Conservation (phyloP, 1,139 yeast genomes). For the Taphrina pruni region DNA sequence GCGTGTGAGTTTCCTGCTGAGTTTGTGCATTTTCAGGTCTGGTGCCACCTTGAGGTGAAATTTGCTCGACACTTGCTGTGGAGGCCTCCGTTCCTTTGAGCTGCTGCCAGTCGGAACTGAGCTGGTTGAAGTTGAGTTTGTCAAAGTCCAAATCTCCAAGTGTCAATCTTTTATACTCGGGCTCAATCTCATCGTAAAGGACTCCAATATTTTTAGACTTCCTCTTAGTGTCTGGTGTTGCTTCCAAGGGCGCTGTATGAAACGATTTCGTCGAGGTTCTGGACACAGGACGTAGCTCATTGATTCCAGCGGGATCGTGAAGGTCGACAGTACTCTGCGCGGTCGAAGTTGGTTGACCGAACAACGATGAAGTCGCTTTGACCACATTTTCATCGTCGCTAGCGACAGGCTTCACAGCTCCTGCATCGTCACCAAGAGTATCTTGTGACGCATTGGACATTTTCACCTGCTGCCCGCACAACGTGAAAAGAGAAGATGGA, state of each 20-base stretch:
- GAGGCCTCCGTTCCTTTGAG: slow-evolving; percentile 2
- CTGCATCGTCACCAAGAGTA: not conserved
- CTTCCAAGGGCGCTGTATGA: not conserved
- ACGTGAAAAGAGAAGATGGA: too few species aligned
- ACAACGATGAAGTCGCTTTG: not conserved
- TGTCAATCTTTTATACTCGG: slow-evolving; percentile 11
- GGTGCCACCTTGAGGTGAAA: too few species aligned
- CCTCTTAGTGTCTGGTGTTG: not conserved
- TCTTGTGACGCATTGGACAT: not conserved
- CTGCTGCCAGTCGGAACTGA: slow-evolving; percentile 13
- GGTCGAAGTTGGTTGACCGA: not conserved
- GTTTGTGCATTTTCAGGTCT: not conserved
- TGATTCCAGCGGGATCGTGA: not conserved
- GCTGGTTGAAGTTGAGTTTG: slow-evolving; percentile 1
- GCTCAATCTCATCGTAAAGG: slow-evolving; percentile 19
- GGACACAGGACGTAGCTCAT: not conserved
- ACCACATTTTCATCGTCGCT: not conserved
- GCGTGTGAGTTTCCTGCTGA: not conserved
- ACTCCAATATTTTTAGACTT: not conserved
- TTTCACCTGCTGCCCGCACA: not conserved
- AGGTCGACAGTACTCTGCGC: slow-evolving; percentile 1
- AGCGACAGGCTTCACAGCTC: not conserved
- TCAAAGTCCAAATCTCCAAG: slow-evolving; percentile 14
- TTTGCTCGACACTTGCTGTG: too few species aligned
- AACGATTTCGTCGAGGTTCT: slow-evolving; percentile 3